Percentiles rank a stretch among this genome's conserved stretches.
phyloP scores from a whole-genome alignment of 352 stramenopile genomes.

The Phytophthora chlamydospora region DNA sequence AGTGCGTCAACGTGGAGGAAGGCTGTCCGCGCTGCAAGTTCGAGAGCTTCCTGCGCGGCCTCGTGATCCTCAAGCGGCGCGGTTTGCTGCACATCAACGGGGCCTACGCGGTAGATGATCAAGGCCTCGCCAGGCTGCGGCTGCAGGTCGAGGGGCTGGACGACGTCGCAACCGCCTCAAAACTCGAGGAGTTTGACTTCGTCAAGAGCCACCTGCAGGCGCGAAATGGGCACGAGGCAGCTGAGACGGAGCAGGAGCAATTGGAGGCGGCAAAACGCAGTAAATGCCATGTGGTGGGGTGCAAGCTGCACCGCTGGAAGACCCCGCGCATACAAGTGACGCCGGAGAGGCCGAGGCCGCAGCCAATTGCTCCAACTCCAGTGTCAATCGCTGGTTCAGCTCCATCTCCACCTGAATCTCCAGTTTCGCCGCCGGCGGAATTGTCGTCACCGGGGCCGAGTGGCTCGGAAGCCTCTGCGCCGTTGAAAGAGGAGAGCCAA shows the following conservation, averaged over 20 bases:
- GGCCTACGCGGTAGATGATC: constrained; percentile 42
- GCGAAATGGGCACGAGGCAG: background rate
- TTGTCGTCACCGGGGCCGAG: constrained; percentile 1
- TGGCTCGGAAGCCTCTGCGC: constrained; percentile 4
- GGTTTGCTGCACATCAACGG: constrained; percentile 40
- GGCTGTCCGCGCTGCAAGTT: constrained; percentile 51
- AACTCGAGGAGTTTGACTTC: constrained; percentile 52
- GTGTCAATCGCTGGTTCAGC: background rate
- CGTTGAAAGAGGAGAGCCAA: constrained; percentile 2
- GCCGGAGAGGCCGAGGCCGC: background rate
- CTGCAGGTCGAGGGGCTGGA: constrained; percentile 42
- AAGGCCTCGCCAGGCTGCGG: constrained; percentile 42
- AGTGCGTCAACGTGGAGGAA: constrained; percentile 43
- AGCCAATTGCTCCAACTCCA: background rate
- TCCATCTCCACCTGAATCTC: background rate
- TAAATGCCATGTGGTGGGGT: constrained; percentile 64
- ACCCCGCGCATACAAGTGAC: background rate
- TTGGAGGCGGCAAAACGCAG: constrained; percentile 34
- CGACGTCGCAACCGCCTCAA: constrained; percentile 3
- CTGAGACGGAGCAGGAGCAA: constrained; percentile 14
- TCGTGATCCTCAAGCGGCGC: constrained; percentile 46
- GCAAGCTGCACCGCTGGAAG: constrained; percentile 44
- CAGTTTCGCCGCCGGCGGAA: background rate
- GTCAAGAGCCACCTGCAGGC: constrained; percentile 55
- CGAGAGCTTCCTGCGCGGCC: constrained; percentile 41